Evolutionary conservation across 495 filamentous ascomycete genomes (phyloP), one percentile per base, ranked within the genome.

Genomic region (Hyaloscypha hepaticicola): DNA sequence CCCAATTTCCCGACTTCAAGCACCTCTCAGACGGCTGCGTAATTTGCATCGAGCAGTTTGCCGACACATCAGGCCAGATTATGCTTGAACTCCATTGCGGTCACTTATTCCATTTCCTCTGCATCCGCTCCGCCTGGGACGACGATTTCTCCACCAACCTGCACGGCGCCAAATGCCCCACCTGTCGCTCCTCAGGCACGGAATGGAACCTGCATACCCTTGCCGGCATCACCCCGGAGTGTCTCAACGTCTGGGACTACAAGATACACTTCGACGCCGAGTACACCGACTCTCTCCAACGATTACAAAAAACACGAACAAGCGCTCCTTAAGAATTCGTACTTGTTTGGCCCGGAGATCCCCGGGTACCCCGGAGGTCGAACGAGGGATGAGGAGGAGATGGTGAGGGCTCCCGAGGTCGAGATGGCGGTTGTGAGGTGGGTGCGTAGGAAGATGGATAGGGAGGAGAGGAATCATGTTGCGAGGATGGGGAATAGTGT

Each of bases 31-130:
- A 51, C 14, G 22, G 14, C 27, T 67, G 65, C 28, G 27, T 28
- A 0, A 64, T 67, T 11, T 67, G 65, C 25, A 5, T 2, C 11
- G 34, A 59, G 5, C n/a, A 31, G 5, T 34, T 34, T 34, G 31
- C 5, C 2, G 61, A 55, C 19, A 19, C 1, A 26, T 9, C 60
- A 2, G 38, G 24, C 33, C 9, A 24, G 0, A 26, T 41, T 1
- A 33, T 66, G 12, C 52, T 49, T 0, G n/a, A 49, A 26, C 60
- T 67, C 1, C 45, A 60, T 21, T 67, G 65, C 60, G 55, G 29
- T 19, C 60, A 67, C 27, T 3, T 59, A 19, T 63, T 59, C 27
- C 65, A 67, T 28, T 53, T 50, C 34, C 4, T 27, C 2, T 67
- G 65, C 27, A 55, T 67, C 28, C 60, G 55, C 0, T 5, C 51